Evolutionary conservation across 1,284 basidiomycete species (phyloP), one percentile per base, ranked within the genome.

Genomic region (Cutaneotrichosporon sp.): DNA sequence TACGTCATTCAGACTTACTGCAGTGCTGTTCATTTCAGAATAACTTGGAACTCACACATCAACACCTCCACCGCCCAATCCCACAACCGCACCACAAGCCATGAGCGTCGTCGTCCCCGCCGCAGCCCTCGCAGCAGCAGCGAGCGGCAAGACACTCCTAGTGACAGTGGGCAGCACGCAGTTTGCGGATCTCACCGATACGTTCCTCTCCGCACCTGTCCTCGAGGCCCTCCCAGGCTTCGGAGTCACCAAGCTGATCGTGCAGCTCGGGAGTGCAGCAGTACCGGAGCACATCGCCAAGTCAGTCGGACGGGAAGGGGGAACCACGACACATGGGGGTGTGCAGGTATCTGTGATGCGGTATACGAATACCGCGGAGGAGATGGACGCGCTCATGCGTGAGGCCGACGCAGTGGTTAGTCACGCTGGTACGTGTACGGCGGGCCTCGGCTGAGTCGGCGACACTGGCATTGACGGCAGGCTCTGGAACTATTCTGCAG

Each of bases 401-500:
- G 74, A 68, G 12, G 84, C 88, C 22, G 84, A 90, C 68, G 72
- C 91, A 41, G 82, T 97, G 46, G 85, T 97, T 34, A 88, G 89
- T 66, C 93, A 97, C 80, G 93, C 90, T 65, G 92, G 92, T 92
- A 69, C 61, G 82, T 62, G 17, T 38, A 25, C 33, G 37, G 34
- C 27, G 27, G 27, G 27, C 6, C 27, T 6, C 7, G 27, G 27
- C 7, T 6, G 27, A 12, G 27, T 6, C 27, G 27, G 27, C 7
- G 27, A 14, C n/a, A 14, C 10, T 3, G 4, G 9, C 16, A 34
- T 48, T 44, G 51, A 41, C 33, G 26, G 10, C 67, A 96, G 93
- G 93, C 46, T 88, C 94, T 11, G 94, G 93, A 8, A 96, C 93
- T 2, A 93, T 97, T 63, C 79, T 97, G 33, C 89, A 93, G 44